Percentiles rank a stretch among this genome's conserved stretches.
These are phyloP conservation scores for Isoetes engelmannii DNA, from an alignment of 83 land plant species.

Conservation along the genomic window DNA sequence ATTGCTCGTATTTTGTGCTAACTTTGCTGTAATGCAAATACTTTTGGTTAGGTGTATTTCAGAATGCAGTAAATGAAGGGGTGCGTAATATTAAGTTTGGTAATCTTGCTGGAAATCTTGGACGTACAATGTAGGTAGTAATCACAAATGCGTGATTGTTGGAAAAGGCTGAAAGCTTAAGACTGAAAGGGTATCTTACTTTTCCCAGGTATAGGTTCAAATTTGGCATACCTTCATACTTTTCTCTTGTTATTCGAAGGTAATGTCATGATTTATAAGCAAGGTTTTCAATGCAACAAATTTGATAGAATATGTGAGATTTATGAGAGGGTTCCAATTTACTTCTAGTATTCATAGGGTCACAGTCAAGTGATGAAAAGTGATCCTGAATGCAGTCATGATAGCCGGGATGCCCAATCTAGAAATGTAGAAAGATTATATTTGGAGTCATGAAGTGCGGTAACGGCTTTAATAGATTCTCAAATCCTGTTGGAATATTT, in stretches of 20 bases:
- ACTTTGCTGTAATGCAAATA: too few species aligned
- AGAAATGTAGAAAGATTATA: too few species aligned
- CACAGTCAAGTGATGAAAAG: too few species aligned
- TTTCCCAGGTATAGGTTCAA: slow-evolving; percentile 83
- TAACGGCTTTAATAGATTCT: too few species aligned
- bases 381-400: too few species aligned
- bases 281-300: not conserved
- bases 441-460: too few species aligned
- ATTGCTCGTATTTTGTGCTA: too few species aligned
- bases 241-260: slow-evolving; percentile 14
- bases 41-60: slow-evolving; percentile 53
- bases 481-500: too few species aligned
- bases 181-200: not conserved
- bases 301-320: not conserved
- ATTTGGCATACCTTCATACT: slow-evolving; percentile 61
- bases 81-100: slow-evolving; percentile 83
- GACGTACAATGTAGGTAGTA: slow-evolving; percentile 70
- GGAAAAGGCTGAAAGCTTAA: not conserved
- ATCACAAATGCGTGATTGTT: not conserved
- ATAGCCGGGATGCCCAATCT: too few species aligned
- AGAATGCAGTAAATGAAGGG: slow-evolving; percentile 79
- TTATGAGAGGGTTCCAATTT: too few species aligned
- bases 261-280: not conserved
- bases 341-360: too few species aligned
- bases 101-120: slow-evolving; percentile 82